Conservation (phyloP, 805 yeast species). For the Saturnispora quitensis region DNA sequence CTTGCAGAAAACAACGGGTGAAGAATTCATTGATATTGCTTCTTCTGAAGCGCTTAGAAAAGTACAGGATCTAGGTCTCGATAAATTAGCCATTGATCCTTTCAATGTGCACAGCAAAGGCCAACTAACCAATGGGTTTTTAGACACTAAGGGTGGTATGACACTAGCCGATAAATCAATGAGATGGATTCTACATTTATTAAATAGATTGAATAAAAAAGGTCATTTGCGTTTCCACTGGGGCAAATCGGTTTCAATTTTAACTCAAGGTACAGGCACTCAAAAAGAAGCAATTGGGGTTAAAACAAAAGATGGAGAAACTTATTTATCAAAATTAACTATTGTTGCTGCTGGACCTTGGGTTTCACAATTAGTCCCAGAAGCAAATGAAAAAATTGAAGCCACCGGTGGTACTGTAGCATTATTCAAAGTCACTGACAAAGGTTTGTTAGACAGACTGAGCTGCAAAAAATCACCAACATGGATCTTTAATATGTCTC, state of each 20-base stretch:
- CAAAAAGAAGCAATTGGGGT: conserved; percentile 20
- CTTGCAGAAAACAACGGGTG: conserved; percentile 11
- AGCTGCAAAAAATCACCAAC: conserved; percentile 19
- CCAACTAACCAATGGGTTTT: conserved; percentile 12
- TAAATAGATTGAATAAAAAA: conserved; percentile 14
- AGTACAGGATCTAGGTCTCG: conserved; percentile 8
- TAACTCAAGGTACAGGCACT: conserved; percentile 9
- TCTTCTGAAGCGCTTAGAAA: conserved; percentile 10
- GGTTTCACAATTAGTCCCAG: conserved; percentile 24
- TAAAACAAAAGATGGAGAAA: conserved; percentile 19
- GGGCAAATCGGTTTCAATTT: conserved; percentile 14
- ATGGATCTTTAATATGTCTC: conserved; percentile 25
- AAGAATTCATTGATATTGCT: conserved; percentile 5
- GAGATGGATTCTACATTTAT: conserved; percentile 20
- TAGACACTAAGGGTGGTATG: conserved; percentile 26
- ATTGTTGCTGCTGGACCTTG: conserved; percentile 25
- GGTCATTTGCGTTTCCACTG: conserved; percentile 17
- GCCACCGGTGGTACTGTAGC: conserved; percentile 28
- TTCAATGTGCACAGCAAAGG: conserved; percentile 9
- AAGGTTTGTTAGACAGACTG: conserved; percentile 15
- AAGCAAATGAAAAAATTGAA: conserved; percentile 20
- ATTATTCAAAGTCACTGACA: conserved; percentile 18
- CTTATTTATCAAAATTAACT: conserved; percentile 17
- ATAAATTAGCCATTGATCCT: conserved; percentile 13
- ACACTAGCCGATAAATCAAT: conserved; percentile 27